These are phyloP conservation scores for Aquilaria agallochum DNA, from an alignment of 441 rosid genomes.

Conservation along the genomic window DNA sequence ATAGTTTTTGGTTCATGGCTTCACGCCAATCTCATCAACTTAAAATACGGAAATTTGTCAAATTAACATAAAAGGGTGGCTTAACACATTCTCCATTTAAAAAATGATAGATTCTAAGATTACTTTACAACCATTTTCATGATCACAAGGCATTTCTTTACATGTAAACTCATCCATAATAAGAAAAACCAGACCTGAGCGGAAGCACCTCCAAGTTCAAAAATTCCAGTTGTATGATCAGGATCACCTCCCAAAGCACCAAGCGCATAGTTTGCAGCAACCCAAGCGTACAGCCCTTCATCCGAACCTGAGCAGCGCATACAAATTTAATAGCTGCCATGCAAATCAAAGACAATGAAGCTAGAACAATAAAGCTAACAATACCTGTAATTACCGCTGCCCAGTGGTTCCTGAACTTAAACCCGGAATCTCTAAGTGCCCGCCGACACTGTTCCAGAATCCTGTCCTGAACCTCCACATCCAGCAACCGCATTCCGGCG, in stretches of 20 bases:
- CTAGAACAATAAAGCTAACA: not conserved
- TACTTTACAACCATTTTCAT: too few relatives aligned
- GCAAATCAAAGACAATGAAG: not conserved
- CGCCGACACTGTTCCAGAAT: conserved; percentile 49
- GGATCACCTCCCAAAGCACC: conserved; percentile 81
- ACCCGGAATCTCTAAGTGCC: conserved; percentile 58
- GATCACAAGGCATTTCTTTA: not conserved
- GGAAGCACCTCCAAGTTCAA: conserved; percentile 96
- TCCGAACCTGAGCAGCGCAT: conserved; percentile 57
- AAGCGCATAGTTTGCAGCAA: conserved; percentile 72
- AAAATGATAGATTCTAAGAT: too few relatives aligned
- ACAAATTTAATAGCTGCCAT: conserved; percentile 12
- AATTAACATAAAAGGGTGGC: too few relatives aligned
- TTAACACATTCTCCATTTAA: too few relatives aligned
- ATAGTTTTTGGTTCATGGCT: too few relatives aligned
- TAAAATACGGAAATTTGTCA: too few relatives aligned
- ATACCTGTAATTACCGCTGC: conserved; percentile 80
- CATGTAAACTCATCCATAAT: not conserved
- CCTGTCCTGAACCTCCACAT: conserved; percentile 37
- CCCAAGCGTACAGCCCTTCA: conserved; percentile 95
- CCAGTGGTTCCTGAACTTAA: conserved; percentile 61
- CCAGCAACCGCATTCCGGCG: conserved; percentile 82
- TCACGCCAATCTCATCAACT: too few relatives aligned
- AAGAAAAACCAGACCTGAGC: conserved; percentile 56
- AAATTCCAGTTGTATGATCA: conserved; percentile 63